A percentile compares a stretch with the other conserved stretches of the same genome.
Evolutionary conservation across 2,329 filamentous ascomycete species (phyloP).

Genomic region (Harringtonia lauricola): DNA sequence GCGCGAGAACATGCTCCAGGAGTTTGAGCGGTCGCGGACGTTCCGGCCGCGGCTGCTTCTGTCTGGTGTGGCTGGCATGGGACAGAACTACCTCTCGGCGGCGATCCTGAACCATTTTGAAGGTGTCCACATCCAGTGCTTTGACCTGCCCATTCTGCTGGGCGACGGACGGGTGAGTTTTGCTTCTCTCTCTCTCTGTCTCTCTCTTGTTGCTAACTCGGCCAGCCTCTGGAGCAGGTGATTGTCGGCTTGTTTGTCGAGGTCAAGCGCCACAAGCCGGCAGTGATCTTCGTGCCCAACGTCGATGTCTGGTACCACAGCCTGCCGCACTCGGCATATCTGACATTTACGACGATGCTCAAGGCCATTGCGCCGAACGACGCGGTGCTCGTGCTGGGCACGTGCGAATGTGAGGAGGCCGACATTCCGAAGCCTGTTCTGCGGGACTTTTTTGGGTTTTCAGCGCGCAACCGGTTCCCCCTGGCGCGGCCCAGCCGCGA

Average conservation of each 20-base stretch:
- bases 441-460: conserved; percentile 75
- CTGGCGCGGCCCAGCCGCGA: conserved; percentile 55
- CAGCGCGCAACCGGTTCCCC: conserved; percentile 62
- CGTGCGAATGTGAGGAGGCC: conserved; percentile 59
- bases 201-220: background rate
- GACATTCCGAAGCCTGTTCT: conserved; percentile 54
- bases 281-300: conserved; percentile 88
- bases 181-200: background rate
- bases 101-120: conserved; percentile 87
- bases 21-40: conserved; percentile 78
- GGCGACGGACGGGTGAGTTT: conserved; percentile 63
- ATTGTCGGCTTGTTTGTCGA: conserved; percentile 87
- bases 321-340: conserved; percentile 53
- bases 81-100: conserved; percentile 77
- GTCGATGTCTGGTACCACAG: conserved; percentile 76
- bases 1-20: conserved; percentile 61
- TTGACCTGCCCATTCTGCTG: conserved; percentile 79
- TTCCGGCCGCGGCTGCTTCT: conserved; percentile 85
- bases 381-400: conserved; percentile 77
- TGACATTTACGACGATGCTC: conserved; percentile 74
- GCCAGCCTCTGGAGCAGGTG: conserved; percentile 66
- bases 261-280: conserved; percentile 87
- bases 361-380: conserved; percentile 81
- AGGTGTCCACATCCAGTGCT: conserved; percentile 86
- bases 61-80: conserved; percentile 77